Conservation (phyloP, 2,329 filamentous ascomycete genomes). For the Cladophialophora carrionii region DNA sequence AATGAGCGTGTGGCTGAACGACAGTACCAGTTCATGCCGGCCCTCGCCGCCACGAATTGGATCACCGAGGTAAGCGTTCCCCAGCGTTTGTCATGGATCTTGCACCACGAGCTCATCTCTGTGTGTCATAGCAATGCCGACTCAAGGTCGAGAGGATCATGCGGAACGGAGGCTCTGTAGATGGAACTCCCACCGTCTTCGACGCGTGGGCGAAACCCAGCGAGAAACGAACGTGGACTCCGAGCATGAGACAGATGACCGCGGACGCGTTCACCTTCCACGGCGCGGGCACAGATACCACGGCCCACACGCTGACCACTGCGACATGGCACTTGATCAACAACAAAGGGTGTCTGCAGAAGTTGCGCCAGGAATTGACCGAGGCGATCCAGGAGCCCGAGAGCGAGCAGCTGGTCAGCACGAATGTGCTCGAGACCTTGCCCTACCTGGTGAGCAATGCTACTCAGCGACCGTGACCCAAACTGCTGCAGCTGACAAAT, state of each 20-base stretch:
- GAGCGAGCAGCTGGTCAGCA: slow-evolving; percentile 11
- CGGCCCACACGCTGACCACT: slow-evolving; percentile 25
- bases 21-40: slow-evolving; percentile 8
- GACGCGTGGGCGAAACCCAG: slow-evolving; percentile 31
- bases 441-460: slow-evolving; percentile 20
- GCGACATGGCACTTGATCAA: slow-evolving; percentile 26
- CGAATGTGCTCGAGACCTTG: slow-evolving; percentile 23
- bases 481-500: too few relatives aligned
- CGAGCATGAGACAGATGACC: slow-evolving; percentile 13
- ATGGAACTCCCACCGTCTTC: slow-evolving; percentile 34
- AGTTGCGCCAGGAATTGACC: slow-evolving; percentile 25
- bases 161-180: slow-evolving; percentile 18
- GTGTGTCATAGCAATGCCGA: slow-evolving; percentile 33
- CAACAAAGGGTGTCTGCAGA: slow-evolving; percentile 17
- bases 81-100: neutral
- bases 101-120: neutral
- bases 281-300: slow-evolving; percentile 33
- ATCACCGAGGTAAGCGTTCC: slow-evolving; percentile 28
- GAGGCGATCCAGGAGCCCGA: slow-evolving; percentile 14
- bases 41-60: slow-evolving; percentile 36
- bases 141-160: slow-evolving; percentile 15
- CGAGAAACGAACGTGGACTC: slow-evolving; percentile 14
- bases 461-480: neutral
- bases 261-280: slow-evolving; percentile 30
- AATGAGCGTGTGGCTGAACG: neutral